These are phyloP conservation scores for Colletotrichum eleusines DNA, from an alignment of 2,329 filamentous ascomycete genomes.

Conservation along the genomic window DNA sequence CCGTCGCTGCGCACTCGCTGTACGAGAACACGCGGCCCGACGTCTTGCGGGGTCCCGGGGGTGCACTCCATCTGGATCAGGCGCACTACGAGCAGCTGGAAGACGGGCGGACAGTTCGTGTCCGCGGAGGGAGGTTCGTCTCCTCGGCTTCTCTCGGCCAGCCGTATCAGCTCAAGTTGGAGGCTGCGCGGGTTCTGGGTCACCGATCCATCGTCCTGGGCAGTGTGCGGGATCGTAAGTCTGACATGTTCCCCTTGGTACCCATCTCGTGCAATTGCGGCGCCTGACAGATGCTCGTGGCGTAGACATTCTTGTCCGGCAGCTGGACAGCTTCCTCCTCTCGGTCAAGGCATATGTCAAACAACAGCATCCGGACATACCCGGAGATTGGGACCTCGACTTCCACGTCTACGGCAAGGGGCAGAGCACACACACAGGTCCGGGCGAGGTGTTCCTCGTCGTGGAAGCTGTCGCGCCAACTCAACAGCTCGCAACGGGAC, in stretches of 20 bases:
- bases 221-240: constrained; percentile 41
- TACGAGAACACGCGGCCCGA: constrained; percentile 68
- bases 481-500: constrained; percentile 57
- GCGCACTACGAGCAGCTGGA: constrained; percentile 58
- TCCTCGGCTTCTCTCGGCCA: constrained; percentile 25
- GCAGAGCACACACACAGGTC: constrained; percentile 43
- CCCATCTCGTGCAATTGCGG: rapidly evolving
- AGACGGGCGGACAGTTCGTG: constrained; percentile 54
- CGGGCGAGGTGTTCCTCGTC: constrained; percentile 60
- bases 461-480: constrained; percentile 60
- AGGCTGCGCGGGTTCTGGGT: constrained; percentile 58
- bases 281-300: not conserved
- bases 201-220: constrained; percentile 61
- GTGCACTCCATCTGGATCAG: constrained; percentile 55
- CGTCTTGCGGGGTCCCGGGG: constrained; percentile 62
- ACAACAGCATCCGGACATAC: constrained; percentile 42
- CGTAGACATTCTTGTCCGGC: constrained; percentile 50
- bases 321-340: constrained; percentile 53
- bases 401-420: constrained; percentile 60
- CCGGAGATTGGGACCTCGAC: constrained; percentile 45
- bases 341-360: constrained; percentile 43
- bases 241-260: too few relatives aligned
- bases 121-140: constrained; percentile 53
- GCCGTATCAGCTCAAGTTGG: constrained; percentile 62
- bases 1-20: constrained; percentile 65